These are phyloP conservation scores for Termitomyces sp. DNA, from an alignment of 768 basidiomycete genomes.

Conservation along the genomic window DNA sequence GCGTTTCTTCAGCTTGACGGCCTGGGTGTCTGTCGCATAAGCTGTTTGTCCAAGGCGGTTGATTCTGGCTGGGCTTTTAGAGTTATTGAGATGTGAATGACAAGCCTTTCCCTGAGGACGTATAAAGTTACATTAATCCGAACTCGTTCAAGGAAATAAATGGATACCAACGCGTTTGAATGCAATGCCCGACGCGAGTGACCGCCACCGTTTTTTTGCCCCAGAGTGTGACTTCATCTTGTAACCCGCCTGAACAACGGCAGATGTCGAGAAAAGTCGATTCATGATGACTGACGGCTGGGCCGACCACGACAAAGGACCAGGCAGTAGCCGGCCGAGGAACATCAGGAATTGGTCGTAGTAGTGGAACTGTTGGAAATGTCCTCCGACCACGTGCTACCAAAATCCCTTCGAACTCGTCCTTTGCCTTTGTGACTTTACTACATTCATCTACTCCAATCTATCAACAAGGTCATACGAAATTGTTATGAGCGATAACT, in stretches of 20 bases:
- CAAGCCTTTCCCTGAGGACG: slow-evolving; percentile 55
- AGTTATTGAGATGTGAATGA: slow-evolving; percentile 67
- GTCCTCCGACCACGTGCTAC: slow-evolving; percentile 11
- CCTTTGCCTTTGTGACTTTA: neutral
- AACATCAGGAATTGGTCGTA: slow-evolving; percentile 5
- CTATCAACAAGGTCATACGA: slow-evolving; percentile 1
- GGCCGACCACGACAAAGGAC: slow-evolving; percentile 9
- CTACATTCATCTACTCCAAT: slow-evolving; percentile 1
- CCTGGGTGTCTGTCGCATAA: slow-evolving; percentile 62
- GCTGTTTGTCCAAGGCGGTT: slow-evolving; percentile 61
- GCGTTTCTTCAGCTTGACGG: slow-evolving; percentile 56
- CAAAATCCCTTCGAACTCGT: neutral
- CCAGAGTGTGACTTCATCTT: slow-evolving; percentile 80
- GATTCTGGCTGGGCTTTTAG: slow-evolving; percentile 59
- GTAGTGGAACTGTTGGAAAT: neutral
- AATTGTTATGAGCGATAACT: slow-evolving; percentile 31
- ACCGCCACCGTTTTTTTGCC: slow-evolving; percentile 77
- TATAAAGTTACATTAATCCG: neutral
- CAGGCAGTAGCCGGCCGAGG: slow-evolving; percentile 8
- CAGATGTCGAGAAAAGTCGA: slow-evolving; percentile 57
- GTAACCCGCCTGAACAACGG: slow-evolving; percentile 50
- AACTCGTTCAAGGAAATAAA: neutral
- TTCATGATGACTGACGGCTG: slow-evolving; percentile 11
- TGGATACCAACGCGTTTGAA: slow-evolving; percentile 67
- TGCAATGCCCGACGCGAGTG: slow-evolving; percentile 51